Percentiles rank a stretch among this genome's conserved stretches.
Conservation (phyloP, 83 land plant species). For the Isoetes engelmannii region DNA sequence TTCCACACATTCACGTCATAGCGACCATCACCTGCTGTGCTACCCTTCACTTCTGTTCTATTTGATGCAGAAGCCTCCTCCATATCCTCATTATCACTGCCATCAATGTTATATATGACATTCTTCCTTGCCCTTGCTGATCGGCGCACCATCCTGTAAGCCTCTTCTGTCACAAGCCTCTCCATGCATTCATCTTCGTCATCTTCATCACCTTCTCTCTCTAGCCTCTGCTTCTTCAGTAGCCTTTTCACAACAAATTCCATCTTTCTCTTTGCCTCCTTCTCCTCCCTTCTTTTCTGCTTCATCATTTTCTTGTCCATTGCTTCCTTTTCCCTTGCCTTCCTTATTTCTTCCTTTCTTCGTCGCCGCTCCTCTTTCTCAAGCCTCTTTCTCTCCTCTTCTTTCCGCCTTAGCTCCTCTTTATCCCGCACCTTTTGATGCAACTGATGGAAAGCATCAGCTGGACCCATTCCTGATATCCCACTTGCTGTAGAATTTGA, state of each 20-base stretch:
- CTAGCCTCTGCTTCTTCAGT: not conserved
- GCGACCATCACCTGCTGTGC: no score
- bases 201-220: constrained; percentile 15
- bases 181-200: not conserved
- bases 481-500: no score
- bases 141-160: no score
- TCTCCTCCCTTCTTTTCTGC: not conserved
- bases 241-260: not conserved
- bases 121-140: no score
- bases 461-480: no score
- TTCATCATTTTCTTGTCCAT: not conserved
- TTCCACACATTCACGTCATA: no score
- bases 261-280: not conserved
- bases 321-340: not conserved
- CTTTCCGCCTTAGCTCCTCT: not conserved
- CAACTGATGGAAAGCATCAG: no score
- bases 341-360: constrained; percentile 3
- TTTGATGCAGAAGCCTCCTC: no score
- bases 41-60: no score
- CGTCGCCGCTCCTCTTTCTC: constrained; percentile 5
- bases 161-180: not conserved
- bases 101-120: no score
- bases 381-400: not conserved
- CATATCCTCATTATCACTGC: no score
- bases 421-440: not conserved